Evolutionary conservation across 352 stramenopile species (phyloP).

Genomic region (Stramenopiles sp.): DNA sequence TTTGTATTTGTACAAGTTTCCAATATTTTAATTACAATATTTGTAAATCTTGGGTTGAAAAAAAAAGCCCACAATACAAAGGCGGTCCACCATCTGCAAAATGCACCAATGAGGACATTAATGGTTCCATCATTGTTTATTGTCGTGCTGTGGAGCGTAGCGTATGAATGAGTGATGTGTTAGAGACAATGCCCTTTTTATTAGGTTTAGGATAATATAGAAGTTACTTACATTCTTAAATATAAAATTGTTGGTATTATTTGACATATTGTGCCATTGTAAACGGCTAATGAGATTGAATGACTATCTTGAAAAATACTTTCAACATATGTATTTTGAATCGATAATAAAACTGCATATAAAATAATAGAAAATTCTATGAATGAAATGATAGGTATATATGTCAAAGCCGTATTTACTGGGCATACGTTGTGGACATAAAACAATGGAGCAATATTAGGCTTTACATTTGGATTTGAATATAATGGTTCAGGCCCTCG

Average conservation of each 20-base stretch:
- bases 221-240: too few relatives aligned
- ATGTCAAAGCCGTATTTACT: background rate
- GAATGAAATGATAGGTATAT: background rate
- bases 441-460: background rate
- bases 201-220: too few relatives aligned
- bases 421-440: background rate
- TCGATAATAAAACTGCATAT: background rate
- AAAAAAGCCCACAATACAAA: background rate
- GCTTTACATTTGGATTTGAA: background rate
- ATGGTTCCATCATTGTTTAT: background rate
- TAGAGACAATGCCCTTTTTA: too few relatives aligned
- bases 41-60: conserved; percentile 1
- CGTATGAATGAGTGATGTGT: too few relatives aligned
- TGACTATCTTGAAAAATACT: background rate
- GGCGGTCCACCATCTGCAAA: background rate
- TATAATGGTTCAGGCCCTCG: background rate
- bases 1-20: background rate
- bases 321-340: conserved; percentile 1
- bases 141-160: background rate
- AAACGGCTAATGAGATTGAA: background rate
- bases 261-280: background rate
- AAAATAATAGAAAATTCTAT: background rate
- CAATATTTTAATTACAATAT: background rate
- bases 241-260: background rate
- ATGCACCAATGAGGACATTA: background rate